Evolutionary conservation across 257 asterid genomes (phyloP).

Genomic region (Verbena officinalis): DNA sequence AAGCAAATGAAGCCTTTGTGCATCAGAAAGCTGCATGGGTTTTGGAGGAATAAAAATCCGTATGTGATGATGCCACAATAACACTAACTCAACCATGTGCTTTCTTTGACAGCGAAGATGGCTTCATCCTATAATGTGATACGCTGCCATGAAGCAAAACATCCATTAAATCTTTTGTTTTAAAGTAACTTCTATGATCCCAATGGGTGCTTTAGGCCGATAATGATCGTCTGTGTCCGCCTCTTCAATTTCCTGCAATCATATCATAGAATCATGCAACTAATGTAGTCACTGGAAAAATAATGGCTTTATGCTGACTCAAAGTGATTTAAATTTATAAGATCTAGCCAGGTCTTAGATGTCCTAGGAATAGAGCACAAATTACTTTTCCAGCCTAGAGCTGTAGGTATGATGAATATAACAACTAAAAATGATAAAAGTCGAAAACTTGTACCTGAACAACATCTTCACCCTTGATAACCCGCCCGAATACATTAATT

Average conservation of each 20-base stretch:
- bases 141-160: conserved; percentile 10
- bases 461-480: conserved; percentile 91
- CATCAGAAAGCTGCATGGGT: conserved; percentile 17
- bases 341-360: no score
- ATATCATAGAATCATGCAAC: conserved; percentile 18
- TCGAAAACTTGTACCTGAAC: conserved; percentile 66
- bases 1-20: conserved; percentile 25
- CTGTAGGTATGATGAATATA: background rate
- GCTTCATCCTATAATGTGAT: conserved; percentile 23
- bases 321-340: no score
- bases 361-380: no score
- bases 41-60: conserved; percentile 24
- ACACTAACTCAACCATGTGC: conserved; percentile 16
- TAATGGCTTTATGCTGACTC: no score
- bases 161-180: conserved; percentile 52
- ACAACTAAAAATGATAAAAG: background rate
- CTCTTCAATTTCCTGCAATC: conserved; percentile 90
- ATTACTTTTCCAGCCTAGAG: background rate
- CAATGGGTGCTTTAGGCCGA: conserved; percentile 79
- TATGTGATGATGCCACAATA: conserved; percentile 28
- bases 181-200: conserved; percentile 62
- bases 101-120: conserved; percentile 15
- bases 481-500: conserved; percentile 86
- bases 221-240: conserved; percentile 94
- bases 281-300: background rate